Conservation (phyloP, 768 basidiomycete genomes). For the Russula sp. region DNA sequence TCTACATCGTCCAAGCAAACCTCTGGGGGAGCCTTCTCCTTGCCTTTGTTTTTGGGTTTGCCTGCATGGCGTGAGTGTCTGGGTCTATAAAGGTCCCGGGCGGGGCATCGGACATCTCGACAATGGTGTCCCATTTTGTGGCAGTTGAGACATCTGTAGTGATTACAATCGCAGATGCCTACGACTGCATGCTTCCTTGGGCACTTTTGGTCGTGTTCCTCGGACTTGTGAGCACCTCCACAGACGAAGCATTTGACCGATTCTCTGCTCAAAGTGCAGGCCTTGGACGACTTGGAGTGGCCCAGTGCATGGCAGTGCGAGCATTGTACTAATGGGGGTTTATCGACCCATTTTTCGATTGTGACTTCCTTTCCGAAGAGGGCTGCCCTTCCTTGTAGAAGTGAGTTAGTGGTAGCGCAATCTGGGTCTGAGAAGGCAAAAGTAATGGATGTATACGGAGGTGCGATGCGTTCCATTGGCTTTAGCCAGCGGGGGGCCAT, state of each 20-base stretch:
- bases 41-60: background rate
- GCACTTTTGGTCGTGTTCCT: background rate
- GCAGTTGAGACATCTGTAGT: background rate
- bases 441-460: too few species aligned
- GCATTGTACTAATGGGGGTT: background rate
- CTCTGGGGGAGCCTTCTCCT: background rate
- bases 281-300: background rate
- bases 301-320: background rate
- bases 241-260: background rate
- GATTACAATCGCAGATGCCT: background rate
- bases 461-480: too few species aligned
- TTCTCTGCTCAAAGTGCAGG: background rate
- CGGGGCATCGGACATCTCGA: background rate
- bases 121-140: background rate
- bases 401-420: background rate
- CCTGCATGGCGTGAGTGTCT: background rate
- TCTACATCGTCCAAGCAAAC: background rate
- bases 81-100: background rate
- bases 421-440: background rate
- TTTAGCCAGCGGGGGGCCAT: too few species aligned
- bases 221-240: fast-evolving
- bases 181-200: background rate
- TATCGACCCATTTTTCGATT: background rate
- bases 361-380: background rate
- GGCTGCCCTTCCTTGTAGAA: fast-evolving